Conservation (phyloP, 2,329 filamentous ascomycete species). For the Lachnellula hyalina region DNA sequence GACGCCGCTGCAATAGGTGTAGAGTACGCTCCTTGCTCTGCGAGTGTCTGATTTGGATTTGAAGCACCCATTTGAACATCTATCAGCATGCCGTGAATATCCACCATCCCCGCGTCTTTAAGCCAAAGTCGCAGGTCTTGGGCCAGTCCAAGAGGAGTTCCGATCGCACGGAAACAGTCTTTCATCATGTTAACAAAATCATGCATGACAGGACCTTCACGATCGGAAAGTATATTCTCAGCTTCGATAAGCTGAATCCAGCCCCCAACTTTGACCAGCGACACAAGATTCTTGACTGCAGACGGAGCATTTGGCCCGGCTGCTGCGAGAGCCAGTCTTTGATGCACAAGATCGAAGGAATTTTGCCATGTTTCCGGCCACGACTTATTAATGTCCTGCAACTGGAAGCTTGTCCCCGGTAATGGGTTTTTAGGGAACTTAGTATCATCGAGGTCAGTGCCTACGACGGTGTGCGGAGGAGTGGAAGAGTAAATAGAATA, state of each 20-base stretch:
- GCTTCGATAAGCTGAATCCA: not conserved
- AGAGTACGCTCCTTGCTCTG: not conserved
- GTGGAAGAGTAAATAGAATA: not conserved
- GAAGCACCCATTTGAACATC: not conserved
- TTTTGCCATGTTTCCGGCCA: not conserved
- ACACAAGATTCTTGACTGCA: not conserved
- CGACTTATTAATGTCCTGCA: not conserved
- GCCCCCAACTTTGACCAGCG: not conserved
- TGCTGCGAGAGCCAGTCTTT: not conserved
- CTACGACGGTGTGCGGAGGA: not conserved
- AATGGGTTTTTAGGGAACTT: not conserved
- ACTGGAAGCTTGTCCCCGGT: not conserved
- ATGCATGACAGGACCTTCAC: not conserved
- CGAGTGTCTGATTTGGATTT: not conserved
- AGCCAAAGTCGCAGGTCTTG: not conserved
- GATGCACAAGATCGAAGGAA: not conserved
- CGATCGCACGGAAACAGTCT: not conserved
- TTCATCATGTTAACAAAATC: not conserved
- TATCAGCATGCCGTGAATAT: not conserved
- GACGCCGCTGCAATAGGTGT: not conserved
- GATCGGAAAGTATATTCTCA: not conserved
- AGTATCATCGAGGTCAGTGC: not conserved
- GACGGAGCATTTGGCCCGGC: not conserved
- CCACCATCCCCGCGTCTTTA: not conserved
- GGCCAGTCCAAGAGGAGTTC: not conserved